These are phyloP conservation scores for Citrus australasica DNA, from an alignment of 345 rosid genomes.

Conservation along the genomic window DNA sequence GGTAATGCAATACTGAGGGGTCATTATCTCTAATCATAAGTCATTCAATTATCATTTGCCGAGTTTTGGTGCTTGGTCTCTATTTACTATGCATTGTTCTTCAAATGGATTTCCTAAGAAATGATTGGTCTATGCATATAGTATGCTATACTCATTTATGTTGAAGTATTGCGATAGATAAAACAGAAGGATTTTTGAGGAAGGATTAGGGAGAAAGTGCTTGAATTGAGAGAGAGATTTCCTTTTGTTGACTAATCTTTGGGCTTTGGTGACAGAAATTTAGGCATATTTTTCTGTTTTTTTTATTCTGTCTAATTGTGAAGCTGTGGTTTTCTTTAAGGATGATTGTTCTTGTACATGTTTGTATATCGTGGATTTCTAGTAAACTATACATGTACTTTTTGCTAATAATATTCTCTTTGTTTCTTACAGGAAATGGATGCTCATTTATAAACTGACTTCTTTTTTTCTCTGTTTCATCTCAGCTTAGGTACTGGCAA, in stretches of 20 bases:
- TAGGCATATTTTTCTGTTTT: background rate
- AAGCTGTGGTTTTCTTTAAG: background rate
- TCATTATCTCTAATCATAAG: background rate
- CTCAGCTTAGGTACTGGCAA: constrained; percentile 98
- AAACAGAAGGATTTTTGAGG: background rate
- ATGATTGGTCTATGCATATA: background rate
- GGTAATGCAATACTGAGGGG: background rate
- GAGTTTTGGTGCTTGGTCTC: background rate
- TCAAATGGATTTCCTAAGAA: background rate
- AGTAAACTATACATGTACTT: background rate
- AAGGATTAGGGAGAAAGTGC: background rate
- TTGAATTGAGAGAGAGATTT: background rate
- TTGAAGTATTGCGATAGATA: background rate
- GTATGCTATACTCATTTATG: too few species aligned
- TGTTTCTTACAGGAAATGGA: background rate
- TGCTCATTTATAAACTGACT: background rate
- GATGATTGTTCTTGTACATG: background rate
- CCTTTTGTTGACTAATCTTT: background rate
- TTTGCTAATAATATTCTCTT: background rate
- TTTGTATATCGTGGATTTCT: background rate
- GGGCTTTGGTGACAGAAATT: background rate
- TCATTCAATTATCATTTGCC: background rate
- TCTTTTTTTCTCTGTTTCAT: constrained; percentile 20
- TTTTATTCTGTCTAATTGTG: background rate
- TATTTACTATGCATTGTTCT: background rate